Conservation (phyloP, 768 basidiomycete genomes). For the Rhizopogon rudus region DNA sequence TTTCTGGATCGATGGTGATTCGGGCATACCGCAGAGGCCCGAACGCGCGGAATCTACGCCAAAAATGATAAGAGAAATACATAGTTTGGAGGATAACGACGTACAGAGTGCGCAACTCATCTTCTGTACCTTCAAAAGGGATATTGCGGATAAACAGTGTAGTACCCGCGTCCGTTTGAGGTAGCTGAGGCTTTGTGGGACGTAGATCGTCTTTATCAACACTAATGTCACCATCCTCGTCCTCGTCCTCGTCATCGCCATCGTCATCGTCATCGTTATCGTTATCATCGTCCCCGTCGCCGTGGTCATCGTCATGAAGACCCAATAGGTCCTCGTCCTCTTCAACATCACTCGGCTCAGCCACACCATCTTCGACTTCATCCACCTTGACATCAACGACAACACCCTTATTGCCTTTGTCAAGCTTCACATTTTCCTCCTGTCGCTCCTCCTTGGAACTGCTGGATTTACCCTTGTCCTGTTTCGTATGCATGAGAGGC, state of each 20-base stretch:
- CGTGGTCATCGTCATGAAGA: conserved; percentile 34
- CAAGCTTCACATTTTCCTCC: conserved; percentile 30
- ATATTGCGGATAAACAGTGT: conserved; percentile 95
- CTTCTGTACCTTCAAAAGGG: conserved; percentile 88
- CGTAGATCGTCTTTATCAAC: conserved; percentile 33
- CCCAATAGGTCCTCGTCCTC: conserved; percentile 41
- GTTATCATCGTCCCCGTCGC: conserved; percentile 31
- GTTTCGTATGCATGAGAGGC: background rate
- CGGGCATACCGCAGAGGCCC: conserved; percentile 92
- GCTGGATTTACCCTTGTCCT: background rate
- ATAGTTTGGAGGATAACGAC: conserved; percentile 22
- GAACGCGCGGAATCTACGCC: conserved; percentile 78
- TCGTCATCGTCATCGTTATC: conserved; percentile 31
- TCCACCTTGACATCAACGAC: conserved; percentile 23
- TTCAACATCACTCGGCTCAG: conserved; percentile 26
- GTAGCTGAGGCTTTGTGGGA: conserved; percentile 62
- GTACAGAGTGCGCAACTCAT: conserved; percentile 82
- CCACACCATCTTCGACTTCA: conserved; percentile 13
- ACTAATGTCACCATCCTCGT: conserved; percentile 20
- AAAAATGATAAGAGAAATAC: background rate
- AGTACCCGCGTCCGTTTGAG: conserved; percentile 80
- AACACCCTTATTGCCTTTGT: conserved; percentile 23
- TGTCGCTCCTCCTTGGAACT: conserved; percentile 16
- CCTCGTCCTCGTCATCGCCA: conserved; percentile 18
- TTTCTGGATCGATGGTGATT: conserved; percentile 79